Evolutionary conservation across 805 yeast genomes (phyloP), one percentile per base, ranked within the genome.

Genomic region (Cyberlindnera maritima): DNA sequence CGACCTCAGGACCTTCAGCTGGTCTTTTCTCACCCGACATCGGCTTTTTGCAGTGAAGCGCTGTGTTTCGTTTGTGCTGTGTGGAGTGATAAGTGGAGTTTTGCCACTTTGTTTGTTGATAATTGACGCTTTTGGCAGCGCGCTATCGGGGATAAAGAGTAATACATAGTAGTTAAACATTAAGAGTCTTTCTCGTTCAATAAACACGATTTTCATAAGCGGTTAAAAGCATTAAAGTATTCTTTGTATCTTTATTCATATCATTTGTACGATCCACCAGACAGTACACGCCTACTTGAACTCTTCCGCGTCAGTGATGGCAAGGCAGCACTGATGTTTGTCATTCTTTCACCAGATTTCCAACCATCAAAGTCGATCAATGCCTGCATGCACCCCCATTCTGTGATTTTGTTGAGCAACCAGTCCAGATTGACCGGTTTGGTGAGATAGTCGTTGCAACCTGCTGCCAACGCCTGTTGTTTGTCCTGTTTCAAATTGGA

Each of bases 371-470:
- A 92, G 66, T 92, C 96, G 63, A 92, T 91, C 41, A 92, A 70
- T 1, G 97, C 97, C 68, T 92, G 99, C 98, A 92, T 92, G 66
- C 98, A 92, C 0, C 99, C 98, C 98, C 98, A 94, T 66, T 92
- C 97, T 0, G 90, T 85, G 43, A 94, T 87, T 67, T 94, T 94
- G 61, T 88, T 88, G 59, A 90, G 88, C 39, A 94, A 72, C 99
- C 99, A 94, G 41, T 81, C 88, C 56, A 92, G 72, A 57, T 90
- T 92, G 9, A 94, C 98, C 0, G 99, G 99, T 57, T 94, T 94
- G 10, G 97, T 94, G 56, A 94, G 69, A 68, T 85, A 94, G 66
- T 94, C 99, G 61, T 94, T 94, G 68, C 99, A 94, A 39, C 99
- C 99, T 3, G 98, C 97, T 25, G 95, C 86, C 46, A 94, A 72